These are phyloP conservation scores for Phalaenopsis aphrodite DNA, from an alignment of 106 monocot genomes.

Conservation along the genomic window DNA sequence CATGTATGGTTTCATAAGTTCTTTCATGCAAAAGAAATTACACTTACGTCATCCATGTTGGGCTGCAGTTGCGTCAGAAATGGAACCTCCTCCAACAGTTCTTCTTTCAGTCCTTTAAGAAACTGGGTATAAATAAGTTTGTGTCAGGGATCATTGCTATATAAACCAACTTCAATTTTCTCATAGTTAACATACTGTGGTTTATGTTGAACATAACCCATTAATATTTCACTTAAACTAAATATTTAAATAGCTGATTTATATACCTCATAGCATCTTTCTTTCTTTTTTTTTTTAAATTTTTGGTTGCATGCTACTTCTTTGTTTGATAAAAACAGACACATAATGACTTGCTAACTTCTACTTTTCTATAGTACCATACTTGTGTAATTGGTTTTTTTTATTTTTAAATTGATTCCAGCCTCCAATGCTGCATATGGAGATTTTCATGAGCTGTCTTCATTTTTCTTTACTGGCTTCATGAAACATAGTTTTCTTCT, in stretches of 20 bases:
- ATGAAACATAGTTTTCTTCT: background rate
- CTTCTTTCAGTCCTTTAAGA: constrained; percentile 29
- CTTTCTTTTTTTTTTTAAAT: background rate
- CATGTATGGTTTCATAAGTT: background rate
- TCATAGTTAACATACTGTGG: background rate
- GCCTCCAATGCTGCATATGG: background rate
- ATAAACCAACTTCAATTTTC: background rate
- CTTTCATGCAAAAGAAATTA: background rate
- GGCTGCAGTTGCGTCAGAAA: constrained; percentile 22
- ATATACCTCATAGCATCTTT: background rate
- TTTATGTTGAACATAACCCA: constrained; percentile 2
- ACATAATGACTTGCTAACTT: background rate
- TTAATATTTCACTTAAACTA: background rate
- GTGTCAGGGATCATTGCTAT: background rate
- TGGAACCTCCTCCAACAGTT: constrained; percentile 36
- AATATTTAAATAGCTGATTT: constrained; percentile 5
- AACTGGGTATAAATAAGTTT: constrained; percentile 24
- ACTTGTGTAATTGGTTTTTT: background rate
- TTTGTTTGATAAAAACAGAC: background rate
- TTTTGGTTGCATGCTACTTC: background rate
- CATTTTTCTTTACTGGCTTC: background rate
- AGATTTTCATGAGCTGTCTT: background rate
- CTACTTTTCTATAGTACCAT: background rate
- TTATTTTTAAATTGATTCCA: background rate
- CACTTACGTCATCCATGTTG: constrained; percentile 25